phyloP scores from a whole-genome alignment of 1,284 basidiomycete genomes.

The Ceratobasidium sp. region DNA sequence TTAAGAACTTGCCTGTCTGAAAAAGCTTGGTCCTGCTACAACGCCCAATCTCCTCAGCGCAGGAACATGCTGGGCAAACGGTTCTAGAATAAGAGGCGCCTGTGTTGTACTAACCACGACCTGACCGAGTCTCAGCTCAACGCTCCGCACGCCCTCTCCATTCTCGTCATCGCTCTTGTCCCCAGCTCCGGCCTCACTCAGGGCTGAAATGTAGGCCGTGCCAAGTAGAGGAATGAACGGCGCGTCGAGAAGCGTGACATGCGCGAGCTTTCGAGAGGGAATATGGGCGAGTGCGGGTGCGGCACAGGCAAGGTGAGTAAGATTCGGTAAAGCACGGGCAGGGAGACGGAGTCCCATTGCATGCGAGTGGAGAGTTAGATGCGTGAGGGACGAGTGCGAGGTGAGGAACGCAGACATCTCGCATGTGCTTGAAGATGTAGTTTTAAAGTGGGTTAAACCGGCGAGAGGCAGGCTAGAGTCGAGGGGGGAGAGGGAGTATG shows the following conservation, averaged over 20 bases:
- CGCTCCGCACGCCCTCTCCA: slow-evolving; percentile 10
- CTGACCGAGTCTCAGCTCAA: slow-evolving; percentile 28
- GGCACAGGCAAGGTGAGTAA: slow-evolving; percentile 30
- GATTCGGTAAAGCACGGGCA: slow-evolving; percentile 13
- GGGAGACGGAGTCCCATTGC: slow-evolving; percentile 28
- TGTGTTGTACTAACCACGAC: slow-evolving; percentile 21
- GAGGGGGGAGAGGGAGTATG: neutral
- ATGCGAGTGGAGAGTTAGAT: slow-evolving; percentile 34
- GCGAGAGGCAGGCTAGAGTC: neutral
- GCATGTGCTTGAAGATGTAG: slow-evolving; percentile 21
- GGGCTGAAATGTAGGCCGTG: slow-evolving; percentile 9
- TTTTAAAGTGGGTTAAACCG: slow-evolving; percentile 19
- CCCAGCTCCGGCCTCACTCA: slow-evolving; percentile 11
- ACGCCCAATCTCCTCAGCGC: slow-evolving; percentile 21
- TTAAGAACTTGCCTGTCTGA: slow-evolving; percentile 3
- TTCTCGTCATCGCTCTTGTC: slow-evolving; percentile 15
- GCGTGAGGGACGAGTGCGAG: slow-evolving; percentile 2
- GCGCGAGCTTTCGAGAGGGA: slow-evolving; percentile 14
- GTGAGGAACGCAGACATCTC: slow-evolving; percentile 23
- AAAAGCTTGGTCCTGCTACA: slow-evolving; percentile 28
- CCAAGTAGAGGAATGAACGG: slow-evolving; percentile 34
- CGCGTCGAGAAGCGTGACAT: slow-evolving; percentile 23
- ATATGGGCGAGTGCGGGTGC: slow-evolving; percentile 24
- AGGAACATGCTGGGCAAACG: slow-evolving; percentile 25
- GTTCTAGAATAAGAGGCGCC: slow-evolving; percentile 32